phyloP scores from a whole-genome alignment of 139 green algal species.

The Tetratostichococcus sp. region DNA sequence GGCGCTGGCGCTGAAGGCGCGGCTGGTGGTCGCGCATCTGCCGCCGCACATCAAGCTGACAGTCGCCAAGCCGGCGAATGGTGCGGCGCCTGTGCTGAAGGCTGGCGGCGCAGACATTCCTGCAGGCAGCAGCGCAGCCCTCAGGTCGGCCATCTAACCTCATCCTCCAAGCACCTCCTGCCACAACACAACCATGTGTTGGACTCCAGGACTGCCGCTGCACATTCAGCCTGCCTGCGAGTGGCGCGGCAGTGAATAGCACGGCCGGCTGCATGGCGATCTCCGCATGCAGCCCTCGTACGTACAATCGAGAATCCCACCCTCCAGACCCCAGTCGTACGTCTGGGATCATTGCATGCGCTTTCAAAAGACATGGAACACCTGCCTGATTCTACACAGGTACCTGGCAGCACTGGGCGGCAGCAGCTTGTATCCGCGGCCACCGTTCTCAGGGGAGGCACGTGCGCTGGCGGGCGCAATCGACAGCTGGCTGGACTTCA shows the following conservation, averaged over 20 bases:
- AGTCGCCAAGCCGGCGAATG: background rate
- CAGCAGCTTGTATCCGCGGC: background rate
- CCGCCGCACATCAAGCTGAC: background rate
- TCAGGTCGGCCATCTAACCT: background rate
- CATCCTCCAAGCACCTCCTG: no score
- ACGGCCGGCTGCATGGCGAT: no score
- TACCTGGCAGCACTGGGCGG: background rate
- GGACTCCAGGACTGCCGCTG: no score
- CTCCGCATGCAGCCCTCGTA: no score
- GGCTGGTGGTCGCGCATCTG: background rate
- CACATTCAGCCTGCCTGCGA: no score
- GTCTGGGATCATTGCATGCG: no score
- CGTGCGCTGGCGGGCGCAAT: background rate
- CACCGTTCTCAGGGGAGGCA: background rate
- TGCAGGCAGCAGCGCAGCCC: background rate
- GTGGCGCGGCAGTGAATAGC: no score
- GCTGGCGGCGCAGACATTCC: background rate
- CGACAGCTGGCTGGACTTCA: constrained; percentile 10
- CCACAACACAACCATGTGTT: no score
- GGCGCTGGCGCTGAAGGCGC: background rate
- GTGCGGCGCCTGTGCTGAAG: background rate
- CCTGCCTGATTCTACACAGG: background rate
- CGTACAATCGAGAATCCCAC: no score
- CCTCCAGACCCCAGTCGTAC: no score
- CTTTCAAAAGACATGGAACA: no score